Conservation (phyloP, 192 early-diverging fungal species). For the Coemansia sp. region DNA sequence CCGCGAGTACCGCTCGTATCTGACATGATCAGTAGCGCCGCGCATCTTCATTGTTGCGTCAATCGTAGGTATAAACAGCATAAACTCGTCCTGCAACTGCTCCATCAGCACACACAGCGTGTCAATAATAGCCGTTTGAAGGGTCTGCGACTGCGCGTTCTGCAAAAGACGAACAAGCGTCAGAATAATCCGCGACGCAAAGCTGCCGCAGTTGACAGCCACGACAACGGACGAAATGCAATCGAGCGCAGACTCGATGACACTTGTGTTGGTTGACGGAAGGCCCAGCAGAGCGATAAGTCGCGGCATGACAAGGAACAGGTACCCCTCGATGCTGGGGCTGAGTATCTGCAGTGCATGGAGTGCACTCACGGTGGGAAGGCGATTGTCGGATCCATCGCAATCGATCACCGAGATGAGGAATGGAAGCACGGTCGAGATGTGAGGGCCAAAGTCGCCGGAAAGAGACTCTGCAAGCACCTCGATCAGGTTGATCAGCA, state of each 20-base stretch:
- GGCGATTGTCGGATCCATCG: conserved; percentile 70
- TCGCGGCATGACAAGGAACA: conserved; percentile 88
- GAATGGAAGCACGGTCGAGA: conserved; percentile 79
- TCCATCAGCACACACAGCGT: conserved; percentile 78
- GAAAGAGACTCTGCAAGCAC: conserved; percentile 83
- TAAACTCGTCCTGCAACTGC: conserved; percentile 85
- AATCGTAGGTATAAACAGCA: conserved; percentile 86
- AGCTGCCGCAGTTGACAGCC: conserved; percentile 82
- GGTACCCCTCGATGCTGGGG: conserved; percentile 88
- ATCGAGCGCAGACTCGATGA: conserved; percentile 71
- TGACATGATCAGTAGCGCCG: conserved; percentile 63
- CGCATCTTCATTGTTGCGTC: conserved; percentile 73
- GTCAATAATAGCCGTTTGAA: conserved; percentile 75
- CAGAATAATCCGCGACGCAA: conserved; percentile 90
- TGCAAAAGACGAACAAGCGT: conserved; percentile 80
- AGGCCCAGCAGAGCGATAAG: conserved; percentile 80
- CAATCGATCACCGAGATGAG: conserved; percentile 85
- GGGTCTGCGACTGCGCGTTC: conserved; percentile 40
- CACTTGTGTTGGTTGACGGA: conserved; percentile 57
- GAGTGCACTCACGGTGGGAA: conserved; percentile 68
- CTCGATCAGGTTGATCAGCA: conserved; percentile 77
- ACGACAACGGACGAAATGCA: conserved; percentile 74
- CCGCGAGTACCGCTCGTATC: conserved; percentile 77
- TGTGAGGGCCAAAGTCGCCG: conserved; percentile 87
- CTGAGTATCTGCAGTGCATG: conserved; percentile 84